A percentile compares a stretch with the other conserved stretches of the same genome.
Conservation (phyloP, 2,329 filamentous ascomycete species). For the Ophiostoma populinum region DNA sequence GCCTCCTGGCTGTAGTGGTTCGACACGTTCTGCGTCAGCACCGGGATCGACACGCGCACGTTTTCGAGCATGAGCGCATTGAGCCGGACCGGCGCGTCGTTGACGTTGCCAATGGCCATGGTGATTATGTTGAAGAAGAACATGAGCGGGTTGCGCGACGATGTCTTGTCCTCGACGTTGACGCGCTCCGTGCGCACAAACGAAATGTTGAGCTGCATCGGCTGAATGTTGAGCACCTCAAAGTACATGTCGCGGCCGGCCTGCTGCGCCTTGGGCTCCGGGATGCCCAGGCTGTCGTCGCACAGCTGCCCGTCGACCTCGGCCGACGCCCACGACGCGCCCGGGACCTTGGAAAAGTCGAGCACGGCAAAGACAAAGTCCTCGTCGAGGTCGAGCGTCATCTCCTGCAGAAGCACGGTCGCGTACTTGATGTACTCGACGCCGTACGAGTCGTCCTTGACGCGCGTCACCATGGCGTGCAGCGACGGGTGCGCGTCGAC, state of each 20-base stretch:
- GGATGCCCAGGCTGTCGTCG: constrained; percentile 78
- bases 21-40: constrained; percentile 70
- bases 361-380: constrained; percentile 94
- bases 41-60: constrained; percentile 70
- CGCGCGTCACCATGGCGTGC: constrained; percentile 76
- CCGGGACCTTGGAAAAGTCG: constrained; percentile 86
- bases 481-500: constrained; percentile 93
- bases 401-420: constrained; percentile 82
- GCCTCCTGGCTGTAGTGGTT: constrained; percentile 96
- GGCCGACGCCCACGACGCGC: constrained; percentile 65
- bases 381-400: constrained; percentile 95
- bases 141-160: constrained; percentile 86
- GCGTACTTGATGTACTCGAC: constrained; percentile 98
- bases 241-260: constrained; percentile 93
- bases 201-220: constrained; percentile 93
- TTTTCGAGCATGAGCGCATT: constrained; percentile 94
- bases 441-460: constrained; percentile 97
- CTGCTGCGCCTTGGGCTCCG: constrained; percentile 73
- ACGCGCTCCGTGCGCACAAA: constrained; percentile 94
- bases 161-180: constrained; percentile 88
- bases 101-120: constrained; percentile 98
- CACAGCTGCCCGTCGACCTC: constrained; percentile 73
- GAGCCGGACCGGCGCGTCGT: constrained; percentile 85
- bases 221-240: constrained; percentile 88
- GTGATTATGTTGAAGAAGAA: constrained; percentile 97